Percentiles rank a stretch among this genome's conserved stretches.
phyloP scores from a whole-genome alignment of 2,329 filamentous ascomycete genomes.

The Aspergillus sp. region DNA sequence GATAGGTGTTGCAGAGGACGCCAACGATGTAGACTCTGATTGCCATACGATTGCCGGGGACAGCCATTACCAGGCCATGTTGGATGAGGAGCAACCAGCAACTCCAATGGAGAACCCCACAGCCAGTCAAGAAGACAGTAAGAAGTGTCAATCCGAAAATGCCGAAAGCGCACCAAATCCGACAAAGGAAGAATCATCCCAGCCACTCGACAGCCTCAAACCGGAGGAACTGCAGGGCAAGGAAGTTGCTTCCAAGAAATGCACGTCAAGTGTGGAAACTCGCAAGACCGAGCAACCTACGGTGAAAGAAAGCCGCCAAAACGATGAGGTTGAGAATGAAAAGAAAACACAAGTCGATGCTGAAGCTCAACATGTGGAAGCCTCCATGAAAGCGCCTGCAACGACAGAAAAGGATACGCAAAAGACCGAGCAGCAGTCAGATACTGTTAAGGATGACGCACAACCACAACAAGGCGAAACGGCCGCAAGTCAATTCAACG shows the following conservation, averaged over 20 bases:
- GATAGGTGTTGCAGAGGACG: constrained; percentile 26
- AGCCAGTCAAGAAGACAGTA: neutral
- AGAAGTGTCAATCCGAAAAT: neutral
- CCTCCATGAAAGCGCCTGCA: neutral
- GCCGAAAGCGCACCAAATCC: neutral
- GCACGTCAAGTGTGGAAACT: neutral
- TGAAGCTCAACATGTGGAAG: neutral
- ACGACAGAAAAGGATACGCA: neutral
- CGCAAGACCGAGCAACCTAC: neutral
- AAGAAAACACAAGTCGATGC: neutral
- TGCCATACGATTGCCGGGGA: constrained; percentile 14
- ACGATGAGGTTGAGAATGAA: neutral
- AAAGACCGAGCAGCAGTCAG: neutral
- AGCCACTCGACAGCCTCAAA: neutral
- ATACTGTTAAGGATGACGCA: neutral
- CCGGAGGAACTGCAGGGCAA: neutral
- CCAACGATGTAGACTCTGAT: constrained; percentile 18
- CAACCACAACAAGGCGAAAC: too few relatives aligned
- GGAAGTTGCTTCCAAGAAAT: neutral
- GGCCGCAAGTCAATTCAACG: neutral
- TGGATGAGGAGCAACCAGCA: neutral
- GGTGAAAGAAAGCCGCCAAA: neutral
- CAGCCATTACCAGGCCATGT: constrained; percentile 4
- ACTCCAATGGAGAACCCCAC: neutral
- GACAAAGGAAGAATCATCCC: neutral